Base-by-base conservation (phyloP, 805 yeast species). In the Priceomyces medius region DNA sequence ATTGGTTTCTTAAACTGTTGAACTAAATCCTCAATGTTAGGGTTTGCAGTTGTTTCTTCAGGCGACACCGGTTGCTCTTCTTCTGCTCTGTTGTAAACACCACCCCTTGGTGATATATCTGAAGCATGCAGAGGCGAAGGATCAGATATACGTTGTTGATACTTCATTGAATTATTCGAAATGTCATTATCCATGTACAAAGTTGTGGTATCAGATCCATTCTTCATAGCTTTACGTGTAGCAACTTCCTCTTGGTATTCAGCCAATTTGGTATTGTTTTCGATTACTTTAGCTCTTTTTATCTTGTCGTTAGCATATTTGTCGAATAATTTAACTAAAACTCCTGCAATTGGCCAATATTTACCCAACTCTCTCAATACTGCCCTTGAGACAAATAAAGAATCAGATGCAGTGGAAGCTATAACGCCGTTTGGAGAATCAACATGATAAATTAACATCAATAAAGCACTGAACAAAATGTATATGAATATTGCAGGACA, bases 381-480 rank as follows among this genome's bases (percentile, higher is more conserved):
- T 4, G 61, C 63, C 45, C 63, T 58, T 18, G 68, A 59, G 8
- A 65, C 64, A 38, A 54, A 59, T 31, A 71, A 55, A 17, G 74
- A 66, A 49, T 71, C 76, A 8, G 71, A 51, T 0, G 76, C 75
- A 1, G 74, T 65, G 6, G 68, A 55, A 2, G 74, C 66, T 46
- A 71, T 67, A 12, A 63, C 67, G 7, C 59, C 53, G 47, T 66
- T 67, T 20, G 71, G 49, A 3, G 73, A 67, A 49, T 71, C 76
- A 38, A 80, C 73, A 62, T 85, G 91, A 56, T 83, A 83, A n/a
- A 83, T 70, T 59, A 85, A 76, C 75, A 85, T 81, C 47, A 81
- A 69, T 47, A 83, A 69, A 1, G 93, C 87, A 23, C 81, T 74
- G 56, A 80, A 83, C 38, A 75, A 64, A 28, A 75, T 75, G 53